Evolutionary conservation across 106 monocot species (phyloP).

Genomic region (Dendrobium chrysotoxum): DNA sequence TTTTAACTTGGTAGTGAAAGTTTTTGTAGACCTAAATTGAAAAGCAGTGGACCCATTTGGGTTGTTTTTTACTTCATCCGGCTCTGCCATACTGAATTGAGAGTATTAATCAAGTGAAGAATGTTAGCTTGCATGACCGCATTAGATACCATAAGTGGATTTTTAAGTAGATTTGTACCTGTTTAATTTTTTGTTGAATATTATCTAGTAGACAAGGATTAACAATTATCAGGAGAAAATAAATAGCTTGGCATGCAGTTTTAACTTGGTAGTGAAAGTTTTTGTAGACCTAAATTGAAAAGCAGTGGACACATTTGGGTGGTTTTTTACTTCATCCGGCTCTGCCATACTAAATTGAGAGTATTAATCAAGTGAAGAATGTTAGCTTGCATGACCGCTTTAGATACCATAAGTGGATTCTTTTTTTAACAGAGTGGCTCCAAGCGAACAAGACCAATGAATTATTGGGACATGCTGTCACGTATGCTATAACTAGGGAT

Average conservation of each 20-base stretch:
- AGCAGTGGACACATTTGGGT: not conserved
- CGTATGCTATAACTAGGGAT: not conserved
- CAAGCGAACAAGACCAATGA: not conserved
- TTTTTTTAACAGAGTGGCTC: not conserved
- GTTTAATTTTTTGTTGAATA: not conserved
- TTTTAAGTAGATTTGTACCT: not conserved
- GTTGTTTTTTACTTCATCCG: not conserved
- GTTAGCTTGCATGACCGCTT: not conserved
- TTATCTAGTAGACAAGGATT: not conserved
- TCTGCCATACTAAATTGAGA: not conserved
- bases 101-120: not conserved
- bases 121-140: no score
- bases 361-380: not conserved
- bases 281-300: not conserved
- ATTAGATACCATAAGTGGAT: no score
- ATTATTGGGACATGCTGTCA: not conserved
- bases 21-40: not conserved
- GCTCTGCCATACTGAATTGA: not conserved
- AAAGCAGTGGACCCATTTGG: not conserved
- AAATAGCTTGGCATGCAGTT: not conserved
- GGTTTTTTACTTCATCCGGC: not conserved
- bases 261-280: not conserved
- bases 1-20: not conserved
- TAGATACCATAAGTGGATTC: not conserved
- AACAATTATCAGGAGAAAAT: not conserved